A percentile compares a stretch with the other conserved stretches of the same genome.
Conservation (phyloP, 352 stramenopile species). For the Pseudoperonospora humuli region DNA sequence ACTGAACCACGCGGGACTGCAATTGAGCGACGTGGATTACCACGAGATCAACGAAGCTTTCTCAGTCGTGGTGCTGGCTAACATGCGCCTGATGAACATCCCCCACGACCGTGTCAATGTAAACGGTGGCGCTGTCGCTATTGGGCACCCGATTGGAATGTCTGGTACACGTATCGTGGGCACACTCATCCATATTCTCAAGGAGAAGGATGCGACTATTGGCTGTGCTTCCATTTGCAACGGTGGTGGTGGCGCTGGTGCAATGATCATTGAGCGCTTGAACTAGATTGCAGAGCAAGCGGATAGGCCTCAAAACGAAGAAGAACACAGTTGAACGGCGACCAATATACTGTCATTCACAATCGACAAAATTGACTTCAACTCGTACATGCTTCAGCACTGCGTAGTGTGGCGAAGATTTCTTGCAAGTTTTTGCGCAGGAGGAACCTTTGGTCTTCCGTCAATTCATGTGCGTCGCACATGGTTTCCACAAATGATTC, state of each 20-base stretch:
- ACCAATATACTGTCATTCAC: conserved; percentile 12
- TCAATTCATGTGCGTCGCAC: conserved; percentile 80
- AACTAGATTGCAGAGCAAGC: conserved; percentile 26
- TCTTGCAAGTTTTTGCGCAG: conserved; percentile 74
- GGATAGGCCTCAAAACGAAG: neutral
- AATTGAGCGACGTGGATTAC: conserved; percentile 92
- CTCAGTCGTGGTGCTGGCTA: conserved; percentile 93
- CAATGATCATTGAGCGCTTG: conserved; percentile 92
- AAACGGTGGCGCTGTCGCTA: conserved; percentile 90
- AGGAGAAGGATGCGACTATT: conserved; percentile 92
- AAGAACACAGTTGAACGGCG: conserved; percentile 4
- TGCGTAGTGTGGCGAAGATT: conserved; percentile 40
- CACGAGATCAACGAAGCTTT: conserved; percentile 99
- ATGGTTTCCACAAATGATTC: conserved; percentile 84
- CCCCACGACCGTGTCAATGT: conserved; percentile 92
- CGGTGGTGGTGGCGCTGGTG: conserved; percentile 93
- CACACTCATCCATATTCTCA: conserved; percentile 91
- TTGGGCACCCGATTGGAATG: conserved; percentile 80
- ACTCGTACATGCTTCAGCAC: conserved; percentile 11
- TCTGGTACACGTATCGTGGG: conserved; percentile 92
- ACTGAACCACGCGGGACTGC: conserved; percentile 86
- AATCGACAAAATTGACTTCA: conserved; percentile 6
- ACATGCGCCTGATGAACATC: conserved; percentile 92
- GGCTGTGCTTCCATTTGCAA: conserved; percentile 98
- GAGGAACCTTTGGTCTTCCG: conserved; percentile 78